Evolutionary conservation across 192 early-diverging fungal genomes (phyloP).

Genomic region (Paraglomus occultum): DNA sequence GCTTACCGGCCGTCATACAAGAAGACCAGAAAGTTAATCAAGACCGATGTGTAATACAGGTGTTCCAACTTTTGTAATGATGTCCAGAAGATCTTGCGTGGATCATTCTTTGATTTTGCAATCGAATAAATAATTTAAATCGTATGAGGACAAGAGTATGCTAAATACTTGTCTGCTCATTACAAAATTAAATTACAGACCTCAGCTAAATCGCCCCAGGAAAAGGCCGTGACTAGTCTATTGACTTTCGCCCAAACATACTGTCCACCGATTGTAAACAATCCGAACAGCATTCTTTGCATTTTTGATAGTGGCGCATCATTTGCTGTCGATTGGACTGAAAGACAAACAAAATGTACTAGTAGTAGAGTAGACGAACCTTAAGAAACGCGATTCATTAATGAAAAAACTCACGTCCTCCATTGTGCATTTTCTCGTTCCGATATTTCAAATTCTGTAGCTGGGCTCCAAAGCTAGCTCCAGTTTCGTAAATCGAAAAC

Average conservation of each 20-base stretch:
- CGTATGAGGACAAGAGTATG: neutral
- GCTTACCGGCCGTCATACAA: slow-evolving; percentile 78
- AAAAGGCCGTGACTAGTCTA: slow-evolving; percentile 56
- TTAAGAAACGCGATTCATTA: neutral
- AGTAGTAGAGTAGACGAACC: slow-evolving; percentile 2
- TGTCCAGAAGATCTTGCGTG: slow-evolving; percentile 54
- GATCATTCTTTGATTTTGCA: slow-evolving; percentile 36
- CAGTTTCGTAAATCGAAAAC: slow-evolving; percentile 69
- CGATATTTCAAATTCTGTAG: slow-evolving; percentile 84
- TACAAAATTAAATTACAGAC: slow-evolving; percentile 27
- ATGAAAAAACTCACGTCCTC: slow-evolving; percentile 47
- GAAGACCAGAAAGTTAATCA: slow-evolving; percentile 85
- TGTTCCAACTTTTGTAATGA: slow-evolving; percentile 61
- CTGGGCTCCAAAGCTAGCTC: slow-evolving; percentile 77
- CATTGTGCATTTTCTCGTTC: slow-evolving; percentile 59
- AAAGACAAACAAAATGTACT: slow-evolving; percentile 12
- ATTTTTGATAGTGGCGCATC: slow-evolving; percentile 55
- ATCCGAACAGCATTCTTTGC: slow-evolving; percentile 60
- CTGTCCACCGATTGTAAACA: slow-evolving; percentile 67
- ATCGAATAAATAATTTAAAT: slow-evolving; percentile 1
- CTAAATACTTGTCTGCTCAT: neutral
- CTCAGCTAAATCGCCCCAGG: slow-evolving; percentile 71
- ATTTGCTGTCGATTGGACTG: slow-evolving; percentile 59
- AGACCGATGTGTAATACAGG: slow-evolving; percentile 52
- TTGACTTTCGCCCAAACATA: slow-evolving; percentile 68